Evolutionary conservation across 768 basidiomycete genomes (phyloP).

Genomic region (Mycena metata): DNA sequence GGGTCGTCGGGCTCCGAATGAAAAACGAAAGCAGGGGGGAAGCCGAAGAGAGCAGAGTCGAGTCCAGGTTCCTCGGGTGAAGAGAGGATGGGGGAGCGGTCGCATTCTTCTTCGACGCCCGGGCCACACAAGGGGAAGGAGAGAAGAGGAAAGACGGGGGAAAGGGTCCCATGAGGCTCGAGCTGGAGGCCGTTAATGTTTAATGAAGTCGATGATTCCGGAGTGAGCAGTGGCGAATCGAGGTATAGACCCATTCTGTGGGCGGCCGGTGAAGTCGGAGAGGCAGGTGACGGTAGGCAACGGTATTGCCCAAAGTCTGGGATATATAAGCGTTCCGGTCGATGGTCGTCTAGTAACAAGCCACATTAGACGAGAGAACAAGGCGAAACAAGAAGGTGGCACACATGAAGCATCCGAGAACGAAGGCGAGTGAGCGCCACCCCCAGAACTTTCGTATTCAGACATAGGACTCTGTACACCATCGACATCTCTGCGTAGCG

Average conservation of each 20-base stretch:
- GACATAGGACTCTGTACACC: constrained; percentile 5
- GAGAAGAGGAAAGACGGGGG: neutral
- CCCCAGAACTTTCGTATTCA: constrained; percentile 1
- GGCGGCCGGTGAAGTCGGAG: neutral
- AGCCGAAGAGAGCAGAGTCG: neutral
- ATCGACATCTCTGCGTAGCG: neutral
- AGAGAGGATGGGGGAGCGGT: neutral
- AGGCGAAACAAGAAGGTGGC: neutral
- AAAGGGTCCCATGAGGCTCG: neutral
- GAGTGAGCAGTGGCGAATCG: neutral
- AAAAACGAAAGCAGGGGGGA: neutral
- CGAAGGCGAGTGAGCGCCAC: constrained; percentile 10
- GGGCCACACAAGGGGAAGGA: neutral
- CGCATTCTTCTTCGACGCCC: neutral
- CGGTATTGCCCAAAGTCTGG: neutral
- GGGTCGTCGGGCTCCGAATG: neutral
- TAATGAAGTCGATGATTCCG: neutral
- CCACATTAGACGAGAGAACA: constrained; percentile 2
- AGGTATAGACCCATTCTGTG: neutral
- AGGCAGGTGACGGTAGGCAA: neutral
- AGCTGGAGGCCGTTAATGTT: neutral
- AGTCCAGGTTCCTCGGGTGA: neutral
- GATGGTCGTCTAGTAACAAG: neutral
- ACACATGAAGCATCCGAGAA: constrained; percentile 10
- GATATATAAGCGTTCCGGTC: neutral